These are phyloP conservation scores for Knufia fluminis DNA, from an alignment of 2,329 filamentous ascomycete species.

Conservation along the genomic window DNA sequence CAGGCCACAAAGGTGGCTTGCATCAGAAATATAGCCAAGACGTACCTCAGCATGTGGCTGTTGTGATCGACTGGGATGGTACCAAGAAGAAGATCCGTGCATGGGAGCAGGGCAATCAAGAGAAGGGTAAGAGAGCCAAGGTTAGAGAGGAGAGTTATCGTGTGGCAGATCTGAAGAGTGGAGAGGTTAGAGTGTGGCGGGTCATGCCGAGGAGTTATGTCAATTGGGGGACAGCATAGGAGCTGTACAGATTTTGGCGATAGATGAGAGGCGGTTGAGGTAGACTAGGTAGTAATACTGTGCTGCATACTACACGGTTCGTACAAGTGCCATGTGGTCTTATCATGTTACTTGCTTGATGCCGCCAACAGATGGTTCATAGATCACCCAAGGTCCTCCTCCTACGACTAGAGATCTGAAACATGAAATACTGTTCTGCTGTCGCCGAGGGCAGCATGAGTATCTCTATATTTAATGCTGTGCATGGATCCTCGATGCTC, in stretches of 20 bases:
- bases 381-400: too few species aligned
- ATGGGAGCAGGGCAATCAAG: conserved; percentile 92
- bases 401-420: too few species aligned
- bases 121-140: conserved; percentile 88
- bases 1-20: conserved; percentile 91
- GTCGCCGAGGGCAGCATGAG: too few species aligned
- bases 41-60: conserved; percentile 81
- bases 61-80: conserved; percentile 95
- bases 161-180: conserved; percentile 80
- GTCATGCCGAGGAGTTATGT: conserved; percentile 90
- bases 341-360: too few species aligned
- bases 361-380: too few species aligned
- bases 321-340: too few species aligned
- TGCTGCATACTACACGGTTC: too few species aligned
- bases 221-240: conserved; percentile 56
- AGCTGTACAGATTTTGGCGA: neutral
- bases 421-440: too few species aligned
- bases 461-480: too few species aligned
- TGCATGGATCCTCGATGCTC: too few species aligned
- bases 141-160: conserved; percentile 90
- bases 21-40: conserved; percentile 87
- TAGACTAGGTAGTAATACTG: too few species aligned
- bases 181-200: conserved; percentile 95
- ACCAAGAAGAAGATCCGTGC: conserved; percentile 95
- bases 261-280: neutral